Evolutionary conservation across 2,329 filamentous ascomycete genomes (phyloP).

Genomic region (Raffaelea albimanens): DNA sequence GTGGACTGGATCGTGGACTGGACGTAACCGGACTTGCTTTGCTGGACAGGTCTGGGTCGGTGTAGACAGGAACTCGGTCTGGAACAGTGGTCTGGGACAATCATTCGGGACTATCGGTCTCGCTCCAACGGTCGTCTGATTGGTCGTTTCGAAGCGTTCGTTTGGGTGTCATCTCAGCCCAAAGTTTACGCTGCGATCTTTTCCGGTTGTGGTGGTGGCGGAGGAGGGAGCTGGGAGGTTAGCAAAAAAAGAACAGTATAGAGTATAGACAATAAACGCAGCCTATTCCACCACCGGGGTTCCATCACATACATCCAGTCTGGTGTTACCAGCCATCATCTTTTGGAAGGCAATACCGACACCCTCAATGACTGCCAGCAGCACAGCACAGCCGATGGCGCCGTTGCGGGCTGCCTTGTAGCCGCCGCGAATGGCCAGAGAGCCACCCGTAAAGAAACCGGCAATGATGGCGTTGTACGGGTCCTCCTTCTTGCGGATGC

Average conservation of each 20-base stretch:
- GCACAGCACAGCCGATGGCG: conserved; percentile 89
- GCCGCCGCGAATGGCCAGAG: conserved; percentile 84
- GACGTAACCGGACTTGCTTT: no score
- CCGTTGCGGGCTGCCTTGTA: conserved; percentile 88
- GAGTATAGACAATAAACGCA: not conserved
- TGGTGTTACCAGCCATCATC: conserved; percentile 85
- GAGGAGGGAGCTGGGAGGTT: not conserved
- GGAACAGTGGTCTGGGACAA: no score
- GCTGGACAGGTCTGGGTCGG: no score
- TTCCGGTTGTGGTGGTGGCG: conserved; percentile 7
- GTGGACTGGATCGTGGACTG: not conserved
- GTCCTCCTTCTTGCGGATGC: conserved; percentile 90
- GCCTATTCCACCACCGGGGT: not conserved
- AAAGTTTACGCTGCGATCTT: conserved; percentile 7
- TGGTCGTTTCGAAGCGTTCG: not conserved
- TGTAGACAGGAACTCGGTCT: no score
- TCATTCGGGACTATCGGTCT: no score
- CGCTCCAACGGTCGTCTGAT: no score
- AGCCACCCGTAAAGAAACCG: conserved; percentile 91
- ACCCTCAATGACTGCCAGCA: conserved; percentile 93
- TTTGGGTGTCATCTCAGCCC: not conserved
- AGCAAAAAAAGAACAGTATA: not conserved
- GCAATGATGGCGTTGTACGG: conserved; percentile 97
- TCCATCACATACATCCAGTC: conserved; percentile 53
- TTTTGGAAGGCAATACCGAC: conserved; percentile 93